Percentiles rank a stretch among this genome's conserved stretches.
Conservation (phyloP, 805 yeast species). For the Yarrowia sp. region DNA sequence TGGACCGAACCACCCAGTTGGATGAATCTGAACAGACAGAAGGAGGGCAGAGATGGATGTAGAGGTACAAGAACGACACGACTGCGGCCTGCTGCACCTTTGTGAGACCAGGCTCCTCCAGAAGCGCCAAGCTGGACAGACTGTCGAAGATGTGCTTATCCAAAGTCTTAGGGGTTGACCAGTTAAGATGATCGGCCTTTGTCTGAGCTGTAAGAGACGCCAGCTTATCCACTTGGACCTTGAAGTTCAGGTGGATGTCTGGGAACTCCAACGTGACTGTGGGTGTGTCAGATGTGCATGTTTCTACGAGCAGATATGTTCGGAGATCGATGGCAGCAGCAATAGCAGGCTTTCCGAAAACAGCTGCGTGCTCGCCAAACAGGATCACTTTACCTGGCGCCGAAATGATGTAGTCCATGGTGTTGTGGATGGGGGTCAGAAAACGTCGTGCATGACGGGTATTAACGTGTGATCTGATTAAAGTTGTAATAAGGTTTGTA, state of each 20-base stretch:
- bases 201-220: conserved; percentile 41
- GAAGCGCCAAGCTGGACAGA: not conserved
- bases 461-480: conserved; percentile 14
- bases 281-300: conserved; percentile 40
- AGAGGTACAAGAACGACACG: conserved; percentile 76
- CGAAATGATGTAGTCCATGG: conserved; percentile 57
- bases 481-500: not conserved
- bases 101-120: not conserved
- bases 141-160: conserved; percentile 25
- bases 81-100: conserved; percentile 49
- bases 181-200: conserved; percentile 11
- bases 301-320: conserved; percentile 69
- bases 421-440: not conserved
- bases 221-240: conserved; percentile 59
- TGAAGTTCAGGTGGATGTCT: conserved; percentile 63
- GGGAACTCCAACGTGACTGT: conserved; percentile 70
- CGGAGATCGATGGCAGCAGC: conserved; percentile 91
- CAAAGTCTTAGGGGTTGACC: conserved; percentile 24
- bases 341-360: conserved; percentile 87
- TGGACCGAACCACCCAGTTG: conserved; percentile 67
- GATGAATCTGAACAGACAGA: conserved; percentile 44
- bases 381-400: conserved; percentile 97
- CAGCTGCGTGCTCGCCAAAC: conserved; percentile 97
- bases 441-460: not conserved
- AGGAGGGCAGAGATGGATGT: conserved; percentile 53